These are phyloP conservation scores for Citrullus amarus DNA, from an alignment of 306 rosid genomes.

Conservation along the genomic window DNA sequence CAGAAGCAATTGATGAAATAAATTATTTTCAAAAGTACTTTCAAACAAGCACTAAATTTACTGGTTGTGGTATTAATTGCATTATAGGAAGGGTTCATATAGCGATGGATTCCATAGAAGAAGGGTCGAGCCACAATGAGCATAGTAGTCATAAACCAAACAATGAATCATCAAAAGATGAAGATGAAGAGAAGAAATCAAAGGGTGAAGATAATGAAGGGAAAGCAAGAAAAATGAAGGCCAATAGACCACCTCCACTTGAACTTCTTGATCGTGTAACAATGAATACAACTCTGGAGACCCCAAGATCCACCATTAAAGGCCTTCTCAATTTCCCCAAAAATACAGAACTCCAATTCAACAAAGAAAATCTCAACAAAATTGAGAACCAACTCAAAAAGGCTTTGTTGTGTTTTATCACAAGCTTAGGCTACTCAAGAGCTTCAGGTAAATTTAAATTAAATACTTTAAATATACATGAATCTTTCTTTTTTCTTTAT, in stretches of 20 bases:
- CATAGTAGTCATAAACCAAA: not conserved
- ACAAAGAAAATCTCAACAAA: conserved; percentile 31
- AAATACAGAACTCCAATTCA: conserved; percentile 37
- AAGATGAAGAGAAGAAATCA: not conserved
- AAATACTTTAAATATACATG: not conserved
- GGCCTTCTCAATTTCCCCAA: conserved; percentile 27
- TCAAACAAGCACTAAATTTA: too few species aligned
- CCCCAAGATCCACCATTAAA: conserved; percentile 51
- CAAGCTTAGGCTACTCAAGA: conserved; percentile 58
- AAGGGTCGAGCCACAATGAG: conserved; percentile 18
- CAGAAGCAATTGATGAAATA: too few species aligned
- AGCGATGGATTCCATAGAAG: conserved; percentile 37
- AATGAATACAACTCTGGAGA: conserved; percentile 37
- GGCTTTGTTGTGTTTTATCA: conserved; percentile 46
- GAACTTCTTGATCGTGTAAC: conserved; percentile 37
- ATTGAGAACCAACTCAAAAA: conserved; percentile 37
- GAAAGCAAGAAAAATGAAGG: conserved; percentile 1
- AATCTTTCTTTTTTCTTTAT: too few species aligned
- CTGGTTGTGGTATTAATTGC: too few species aligned
- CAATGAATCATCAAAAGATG: not conserved
- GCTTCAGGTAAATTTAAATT: conserved; percentile 25
- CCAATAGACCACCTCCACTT: conserved; percentile 32
- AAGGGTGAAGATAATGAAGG: conserved; percentile 1
- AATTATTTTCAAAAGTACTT: too few species aligned
- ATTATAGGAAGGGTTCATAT: conserved; percentile 16